A percentile compares a stretch with the other conserved stretches of the same genome.
These are phyloP conservation scores for Trametes elegans DNA, from an alignment of 768 basidiomycete genomes.

Conservation along the genomic window DNA sequence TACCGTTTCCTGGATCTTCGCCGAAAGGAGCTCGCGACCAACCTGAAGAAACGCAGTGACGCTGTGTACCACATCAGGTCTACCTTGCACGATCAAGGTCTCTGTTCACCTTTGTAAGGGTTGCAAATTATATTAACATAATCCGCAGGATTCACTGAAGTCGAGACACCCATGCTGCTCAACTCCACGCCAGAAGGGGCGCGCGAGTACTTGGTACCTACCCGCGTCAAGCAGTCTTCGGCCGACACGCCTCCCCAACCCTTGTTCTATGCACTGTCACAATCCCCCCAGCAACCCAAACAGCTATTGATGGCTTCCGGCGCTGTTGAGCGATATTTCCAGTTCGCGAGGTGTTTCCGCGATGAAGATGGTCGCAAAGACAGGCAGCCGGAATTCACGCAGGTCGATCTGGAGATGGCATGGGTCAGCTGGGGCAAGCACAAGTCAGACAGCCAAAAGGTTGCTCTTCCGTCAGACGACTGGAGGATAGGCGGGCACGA, in stretches of 20 bases:
- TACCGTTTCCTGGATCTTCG: slow-evolving; percentile 91
- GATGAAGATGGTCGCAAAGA: slow-evolving; percentile 96
- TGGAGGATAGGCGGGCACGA: slow-evolving; percentile 90
- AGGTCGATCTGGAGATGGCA: slow-evolving; percentile 95
- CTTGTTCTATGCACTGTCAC: slow-evolving; percentile 85
- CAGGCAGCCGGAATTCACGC: slow-evolving; percentile 95
- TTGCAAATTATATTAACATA: not conserved
- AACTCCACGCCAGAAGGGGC: slow-evolving; percentile 94
- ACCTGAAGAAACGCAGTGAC: slow-evolving; percentile 76
- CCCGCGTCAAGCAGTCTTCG: slow-evolving; percentile 46
- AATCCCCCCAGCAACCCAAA: slow-evolving; percentile 96
- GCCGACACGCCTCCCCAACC: slow-evolving; percentile 23
- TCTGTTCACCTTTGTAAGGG: slow-evolving; percentile 22
- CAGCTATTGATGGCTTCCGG: slow-evolving; percentile 91
- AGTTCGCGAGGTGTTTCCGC: slow-evolving; percentile 91
- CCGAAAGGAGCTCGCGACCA: slow-evolving; percentile 65
- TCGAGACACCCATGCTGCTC: slow-evolving; percentile 90
- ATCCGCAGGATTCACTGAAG: slow-evolving; percentile 79
- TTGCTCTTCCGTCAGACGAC: slow-evolving; percentile 27
- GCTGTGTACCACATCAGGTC: slow-evolving; percentile 80
- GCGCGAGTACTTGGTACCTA: slow-evolving; percentile 89
- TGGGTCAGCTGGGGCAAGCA: slow-evolving; percentile 78
- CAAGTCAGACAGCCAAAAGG: not conserved
- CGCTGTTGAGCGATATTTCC: slow-evolving; percentile 86
- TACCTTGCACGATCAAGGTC: slow-evolving; percentile 72